phyloP scores from a whole-genome alignment of 805 yeast species.

The Pichia sporocuriosa region DNA sequence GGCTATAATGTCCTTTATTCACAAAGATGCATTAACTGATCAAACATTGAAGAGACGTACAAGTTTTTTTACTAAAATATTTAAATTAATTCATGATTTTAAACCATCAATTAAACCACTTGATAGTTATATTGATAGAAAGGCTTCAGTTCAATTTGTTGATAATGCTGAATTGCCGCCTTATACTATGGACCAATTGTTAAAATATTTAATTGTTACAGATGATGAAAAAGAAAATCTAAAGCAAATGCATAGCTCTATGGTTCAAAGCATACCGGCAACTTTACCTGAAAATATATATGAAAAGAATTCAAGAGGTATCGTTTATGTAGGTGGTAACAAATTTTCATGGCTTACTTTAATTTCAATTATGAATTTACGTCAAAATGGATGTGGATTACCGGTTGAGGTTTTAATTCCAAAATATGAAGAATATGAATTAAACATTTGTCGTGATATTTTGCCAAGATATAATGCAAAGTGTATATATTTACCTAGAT shows the following conservation, averaged over 20 bases:
- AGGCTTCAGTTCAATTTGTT: slow-evolving; percentile 1
- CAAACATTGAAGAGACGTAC: background rate
- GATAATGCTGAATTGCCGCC: background rate
- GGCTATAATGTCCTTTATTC: background rate
- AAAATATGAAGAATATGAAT: slow-evolving; percentile 58
- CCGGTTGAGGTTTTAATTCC: slow-evolving; percentile 85
- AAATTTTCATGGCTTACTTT: slow-evolving; percentile 63
- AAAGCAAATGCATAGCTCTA: slow-evolving; percentile 39
- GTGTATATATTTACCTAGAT: slow-evolving; percentile 56
- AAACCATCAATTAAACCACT: slow-evolving; percentile 36
- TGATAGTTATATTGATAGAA: background rate
- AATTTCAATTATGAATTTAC: slow-evolving; percentile 51
- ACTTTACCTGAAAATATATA: slow-evolving; percentile 40
- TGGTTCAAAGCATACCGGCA: slow-evolving; percentile 41
- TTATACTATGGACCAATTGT: slow-evolving; percentile 26
- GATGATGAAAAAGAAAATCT: slow-evolving; percentile 38
- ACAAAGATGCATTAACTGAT: background rate
- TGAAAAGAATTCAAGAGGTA: slow-evolving; percentile 40
- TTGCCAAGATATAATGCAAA: slow-evolving; percentile 55
- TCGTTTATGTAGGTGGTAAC: slow-evolving; percentile 75
- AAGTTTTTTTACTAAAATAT: slow-evolving; percentile 1
- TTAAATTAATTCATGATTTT: slow-evolving; percentile 22
- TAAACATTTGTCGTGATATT: slow-evolving; percentile 53
- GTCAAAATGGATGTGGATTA: slow-evolving; percentile 55
- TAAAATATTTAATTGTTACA: slow-evolving; percentile 41